A percentile compares a stretch with the other conserved stretches of the same genome.
Evolutionary conservation across 805 yeast species (phyloP).

Genomic region (Cephaloascus albidus): DNA sequence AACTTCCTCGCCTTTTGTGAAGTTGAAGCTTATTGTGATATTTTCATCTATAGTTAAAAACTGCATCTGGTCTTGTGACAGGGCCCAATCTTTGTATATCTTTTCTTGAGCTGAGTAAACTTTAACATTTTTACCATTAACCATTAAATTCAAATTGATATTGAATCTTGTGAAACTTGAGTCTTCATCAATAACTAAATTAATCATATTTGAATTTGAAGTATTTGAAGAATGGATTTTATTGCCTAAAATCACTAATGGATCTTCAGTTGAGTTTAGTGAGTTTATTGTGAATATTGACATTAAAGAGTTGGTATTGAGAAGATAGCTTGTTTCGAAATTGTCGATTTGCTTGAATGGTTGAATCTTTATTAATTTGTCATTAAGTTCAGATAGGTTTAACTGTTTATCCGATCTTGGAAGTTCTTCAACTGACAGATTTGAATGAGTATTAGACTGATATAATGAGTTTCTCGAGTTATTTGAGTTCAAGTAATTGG

Average conservation of each 20-base stretch:
- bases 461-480: neutral
- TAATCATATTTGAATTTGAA: too few species aligned
- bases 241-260: too few species aligned
- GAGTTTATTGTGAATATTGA: neutral
- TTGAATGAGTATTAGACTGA: neutral
- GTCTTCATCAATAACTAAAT: neutral
- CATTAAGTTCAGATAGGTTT: neutral
- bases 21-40: neutral
- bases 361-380: neutral
- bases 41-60: neutral
- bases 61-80: neutral
- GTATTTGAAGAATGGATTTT: too few species aligned
- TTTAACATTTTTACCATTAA: neutral
- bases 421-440: neutral
- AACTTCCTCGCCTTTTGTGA: neutral
- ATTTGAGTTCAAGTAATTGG: neutral
- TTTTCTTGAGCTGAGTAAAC: neutral
- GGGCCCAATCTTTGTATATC: neutral
- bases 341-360: neutral
- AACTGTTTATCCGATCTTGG: neutral
- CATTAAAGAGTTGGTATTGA: neutral
- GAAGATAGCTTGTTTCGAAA: neutral
- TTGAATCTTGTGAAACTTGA: neutral
- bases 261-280: neutral
- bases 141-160: neutral